Base-by-base conservation (phyloP, 768 basidiomycete genomes). In the Lepiota venenata region DNA sequence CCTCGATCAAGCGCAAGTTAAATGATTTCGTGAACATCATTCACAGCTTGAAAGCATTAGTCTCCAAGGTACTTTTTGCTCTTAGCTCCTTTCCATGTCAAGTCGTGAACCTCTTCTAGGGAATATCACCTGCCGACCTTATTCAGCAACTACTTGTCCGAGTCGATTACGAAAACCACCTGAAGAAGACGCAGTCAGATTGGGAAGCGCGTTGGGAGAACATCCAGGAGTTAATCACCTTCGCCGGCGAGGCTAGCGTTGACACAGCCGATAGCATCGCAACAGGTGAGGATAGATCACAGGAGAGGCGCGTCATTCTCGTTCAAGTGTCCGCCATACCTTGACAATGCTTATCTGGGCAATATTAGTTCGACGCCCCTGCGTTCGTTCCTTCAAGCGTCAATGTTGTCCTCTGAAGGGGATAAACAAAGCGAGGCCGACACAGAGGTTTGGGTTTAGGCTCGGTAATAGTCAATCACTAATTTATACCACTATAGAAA, bases 131-230 rank as follows among this genome's bases (percentile, higher is more conserved):
- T 2, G 72, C 81, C 0, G 79, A 83, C 22, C 72, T 94, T 38
- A 82, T 94, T 59, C 75, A 74, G 5, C 67, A 72, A 7, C 69
- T 91, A 0, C 58, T 88, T 2, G 74, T 81, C 4, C 63, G 82
- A 47, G 78, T 85, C 25, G 72, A 77, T 6, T 94, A 92, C 64
- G 75, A 85, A 61, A 79, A 78, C 10, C 78, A 92, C 63, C 71
- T 94, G 38, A 81, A 78, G 64, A 83, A 81, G 61, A 84, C 83
- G 0, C 82, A 89, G 47, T 75, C 76, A n/a, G 91, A 93, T 55
- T 85, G 78, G 73, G 84, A 88, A 38, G 80, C 78, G 37, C 73
- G 90, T 37, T 88, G 87, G 89, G 88, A 93, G 68, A 96, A 96
- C 66, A 83, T 94, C 1, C 77, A 87, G 60, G 92, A 94, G 69